Evolutionary conservation across 2,329 filamentous ascomycete genomes (phyloP).

Genomic region (Pestalotiopsis sp.): DNA sequence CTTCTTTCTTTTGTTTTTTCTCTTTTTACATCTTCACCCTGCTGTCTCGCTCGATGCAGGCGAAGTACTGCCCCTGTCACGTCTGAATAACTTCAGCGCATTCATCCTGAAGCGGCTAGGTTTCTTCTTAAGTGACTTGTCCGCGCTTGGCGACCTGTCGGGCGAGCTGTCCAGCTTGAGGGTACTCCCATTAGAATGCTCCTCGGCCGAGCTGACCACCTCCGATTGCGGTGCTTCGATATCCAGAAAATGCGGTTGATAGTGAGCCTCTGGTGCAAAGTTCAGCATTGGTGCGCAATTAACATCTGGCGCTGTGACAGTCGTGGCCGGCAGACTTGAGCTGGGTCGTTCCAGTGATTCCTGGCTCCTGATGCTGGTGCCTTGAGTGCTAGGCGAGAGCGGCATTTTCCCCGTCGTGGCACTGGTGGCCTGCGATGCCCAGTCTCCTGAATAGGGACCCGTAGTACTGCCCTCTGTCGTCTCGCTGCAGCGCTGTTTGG

Average conservation of each 20-base stretch:
- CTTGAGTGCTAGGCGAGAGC: constrained; percentile 64
- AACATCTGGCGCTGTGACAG: constrained; percentile 37
- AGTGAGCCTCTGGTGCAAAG: no score
- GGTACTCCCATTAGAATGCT: constrained; percentile 40
- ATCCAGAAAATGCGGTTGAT: constrained; percentile 26
- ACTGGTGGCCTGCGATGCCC: constrained; percentile 63
- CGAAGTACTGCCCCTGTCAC: constrained; percentile 47
- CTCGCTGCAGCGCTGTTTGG: constrained; percentile 59
- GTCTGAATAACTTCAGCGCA: constrained; percentile 55
- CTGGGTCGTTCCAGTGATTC: constrained; percentile 53
- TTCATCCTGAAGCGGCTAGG: constrained; percentile 65
- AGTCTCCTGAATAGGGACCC: constrained; percentile 55
- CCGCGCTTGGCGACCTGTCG: constrained; percentile 3
- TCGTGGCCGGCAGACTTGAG: constrained; percentile 41
- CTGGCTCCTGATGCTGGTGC: constrained; percentile 64
- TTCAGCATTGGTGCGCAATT: no score
- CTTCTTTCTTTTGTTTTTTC: background rate
- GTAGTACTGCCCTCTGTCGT: constrained; percentile 62
- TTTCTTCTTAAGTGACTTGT: constrained; percentile 58
- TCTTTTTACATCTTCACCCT: constrained; percentile 2
- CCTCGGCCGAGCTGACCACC: constrained; percentile 34
- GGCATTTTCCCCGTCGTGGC: constrained; percentile 65
- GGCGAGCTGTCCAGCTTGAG: constrained; percentile 40
- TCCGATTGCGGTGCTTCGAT: constrained; percentile 26
- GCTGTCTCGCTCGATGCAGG: constrained; percentile 21